Percentiles rank a stretch among this genome's conserved stretches.
Evolutionary conservation across 805 yeast genomes (phyloP).

Genomic region (Scheffersomyces stipitis): DNA sequence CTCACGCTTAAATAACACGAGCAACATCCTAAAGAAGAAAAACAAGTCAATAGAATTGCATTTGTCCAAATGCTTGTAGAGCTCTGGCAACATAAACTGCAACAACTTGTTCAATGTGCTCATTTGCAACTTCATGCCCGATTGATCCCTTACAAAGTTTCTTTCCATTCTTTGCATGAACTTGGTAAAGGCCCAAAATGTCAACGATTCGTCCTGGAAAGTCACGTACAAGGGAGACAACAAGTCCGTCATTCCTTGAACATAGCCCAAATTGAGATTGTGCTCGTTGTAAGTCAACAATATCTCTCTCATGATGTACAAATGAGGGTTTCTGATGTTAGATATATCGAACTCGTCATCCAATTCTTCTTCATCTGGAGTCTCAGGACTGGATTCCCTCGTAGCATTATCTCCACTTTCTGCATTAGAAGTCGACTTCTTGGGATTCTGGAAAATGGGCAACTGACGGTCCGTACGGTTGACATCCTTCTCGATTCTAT

Average conservation of each 20-base stretch:
- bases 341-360: slow-evolving; percentile 58
- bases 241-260: slow-evolving; percentile 97
- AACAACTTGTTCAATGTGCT: slow-evolving; percentile 76
- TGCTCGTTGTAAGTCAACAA: slow-evolving; percentile 83
- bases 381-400: slow-evolving; percentile 31
- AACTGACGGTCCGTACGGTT: slow-evolving; percentile 85
- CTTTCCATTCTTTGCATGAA: slow-evolving; percentile 96
- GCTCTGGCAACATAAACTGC: slow-evolving; percentile 85
- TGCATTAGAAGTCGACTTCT: slow-evolving; percentile 38
- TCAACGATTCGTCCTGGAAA: slow-evolving; percentile 66
- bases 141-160: slow-evolving; percentile 85
- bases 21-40: slow-evolving; percentile 90
- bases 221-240: slow-evolving; percentile 77
- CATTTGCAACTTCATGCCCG: slow-evolving; percentile 92
- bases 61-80: slow-evolving; percentile 78
- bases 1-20: slow-evolving; percentile 95
- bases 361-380: slow-evolving; percentile 31
- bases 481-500: slow-evolving; percentile 89
- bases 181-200: slow-evolving; percentile 86
- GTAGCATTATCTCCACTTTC: slow-evolving; percentile 14
- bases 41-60: slow-evolving; percentile 90
- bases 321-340: slow-evolving; percentile 72
- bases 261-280: slow-evolving; percentile 85
- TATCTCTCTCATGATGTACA: slow-evolving; percentile 70
- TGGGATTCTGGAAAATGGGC: slow-evolving; percentile 54